These are phyloP conservation scores for Pyrus betulifolia DNA, from an alignment of 306 rosid species.

Conservation along the genomic window DNA sequence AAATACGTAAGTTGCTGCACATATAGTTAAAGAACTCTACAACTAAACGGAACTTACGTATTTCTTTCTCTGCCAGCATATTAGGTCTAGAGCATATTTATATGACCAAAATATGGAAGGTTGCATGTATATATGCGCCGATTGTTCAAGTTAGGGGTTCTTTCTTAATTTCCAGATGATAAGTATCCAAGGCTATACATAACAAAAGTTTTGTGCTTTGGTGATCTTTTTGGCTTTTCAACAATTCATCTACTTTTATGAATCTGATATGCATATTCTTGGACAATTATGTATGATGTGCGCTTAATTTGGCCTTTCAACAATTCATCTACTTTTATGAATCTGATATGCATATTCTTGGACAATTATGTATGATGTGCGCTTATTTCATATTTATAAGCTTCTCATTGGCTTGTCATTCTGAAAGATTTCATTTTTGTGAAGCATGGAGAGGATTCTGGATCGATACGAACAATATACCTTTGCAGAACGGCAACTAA, in stretches of 20 bases:
- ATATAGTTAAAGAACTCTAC: neutral
- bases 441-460: constrained; percentile 50
- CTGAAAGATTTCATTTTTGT: constrained; percentile 6
- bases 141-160: neutral
- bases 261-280: neutral
- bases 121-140: neutral
- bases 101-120: neutral
- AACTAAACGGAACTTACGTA: too few relatives aligned
- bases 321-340: neutral
- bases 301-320: neutral
- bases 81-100: too few relatives aligned
- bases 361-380: neutral
- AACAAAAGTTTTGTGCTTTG: neutral
- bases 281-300: neutral
- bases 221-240: neutral
- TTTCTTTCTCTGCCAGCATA: too few relatives aligned
- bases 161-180: neutral
- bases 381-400: neutral
- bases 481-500: constrained; percentile 19
- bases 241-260: neutral
- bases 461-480: constrained; percentile 57
- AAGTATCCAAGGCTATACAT: too few relatives aligned
- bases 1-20: neutral
- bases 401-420: neutral
- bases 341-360: neutral